Evolutionary conservation across 139 green algal species (phyloP).

Genomic region (Micromonas pusilla): DNA sequence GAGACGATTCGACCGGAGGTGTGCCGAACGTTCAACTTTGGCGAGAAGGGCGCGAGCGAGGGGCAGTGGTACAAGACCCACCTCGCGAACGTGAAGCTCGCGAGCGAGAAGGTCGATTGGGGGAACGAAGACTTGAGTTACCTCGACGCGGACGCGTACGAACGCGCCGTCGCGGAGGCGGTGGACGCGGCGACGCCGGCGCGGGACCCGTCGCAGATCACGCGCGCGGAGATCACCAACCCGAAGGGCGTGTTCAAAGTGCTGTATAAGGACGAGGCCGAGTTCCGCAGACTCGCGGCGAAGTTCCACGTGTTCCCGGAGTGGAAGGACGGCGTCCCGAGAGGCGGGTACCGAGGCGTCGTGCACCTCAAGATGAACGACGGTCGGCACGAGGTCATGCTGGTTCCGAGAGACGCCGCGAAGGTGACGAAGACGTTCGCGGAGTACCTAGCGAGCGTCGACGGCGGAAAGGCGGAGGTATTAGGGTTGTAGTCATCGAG

Average conservation of each 20-base stretch:
- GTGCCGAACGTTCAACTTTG: conserved; percentile 28
- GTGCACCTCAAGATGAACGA: background rate
- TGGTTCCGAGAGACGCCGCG: background rate
- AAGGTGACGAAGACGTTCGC: background rate
- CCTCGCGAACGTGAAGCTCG: background rate
- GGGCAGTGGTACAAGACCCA: conserved; percentile 18
- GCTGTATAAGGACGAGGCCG: background rate
- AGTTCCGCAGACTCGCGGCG: background rate
- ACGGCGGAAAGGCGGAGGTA: no score
- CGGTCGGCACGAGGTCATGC: background rate
- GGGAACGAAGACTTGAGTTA: background rate
- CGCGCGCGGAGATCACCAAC: background rate
- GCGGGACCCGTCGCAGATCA: background rate
- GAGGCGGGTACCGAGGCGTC: background rate
- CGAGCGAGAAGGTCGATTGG: background rate
- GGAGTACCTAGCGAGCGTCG: no score
- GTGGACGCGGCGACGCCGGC: background rate
- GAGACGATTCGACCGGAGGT: conserved; percentile 15
- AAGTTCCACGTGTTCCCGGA: background rate
- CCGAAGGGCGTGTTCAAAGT: background rate
- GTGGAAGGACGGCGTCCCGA: conserved; percentile 6
- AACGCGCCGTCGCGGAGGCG: background rate
- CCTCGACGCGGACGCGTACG: background rate
- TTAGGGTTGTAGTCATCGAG: background rate
- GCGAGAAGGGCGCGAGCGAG: conserved; percentile 4